Evolutionary conservation across 2,329 filamentous ascomycete species (phyloP).

Genomic region (Monilinia aucupariae): DNA sequence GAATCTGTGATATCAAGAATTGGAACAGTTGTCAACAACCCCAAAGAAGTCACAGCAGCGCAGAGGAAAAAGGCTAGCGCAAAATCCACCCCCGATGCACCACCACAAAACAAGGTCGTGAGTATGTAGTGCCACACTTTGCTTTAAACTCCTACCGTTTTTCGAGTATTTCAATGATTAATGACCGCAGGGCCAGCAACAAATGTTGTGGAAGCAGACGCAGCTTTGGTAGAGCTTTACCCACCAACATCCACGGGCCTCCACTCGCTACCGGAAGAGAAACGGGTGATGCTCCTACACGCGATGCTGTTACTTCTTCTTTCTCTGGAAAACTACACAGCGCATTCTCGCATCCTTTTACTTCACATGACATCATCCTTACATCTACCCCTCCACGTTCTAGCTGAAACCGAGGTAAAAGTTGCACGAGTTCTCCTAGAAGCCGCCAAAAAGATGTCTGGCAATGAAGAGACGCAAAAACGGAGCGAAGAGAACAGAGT

Average conservation of each 20-base stretch:
- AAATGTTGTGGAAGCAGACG: conserved; percentile 45
- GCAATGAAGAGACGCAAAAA: conserved; percentile 67
- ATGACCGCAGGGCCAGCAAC: conserved; percentile 32
- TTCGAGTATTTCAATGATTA: neutral
- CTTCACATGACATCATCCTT: conserved; percentile 66
- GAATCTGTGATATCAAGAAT: conserved; percentile 63
- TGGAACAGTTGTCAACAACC: conserved; percentile 58
- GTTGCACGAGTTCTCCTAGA: conserved; percentile 70
- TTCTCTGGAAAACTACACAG: conserved; percentile 70
- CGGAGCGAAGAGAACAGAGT: conserved; percentile 65
- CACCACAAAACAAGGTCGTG: conserved; percentile 29
- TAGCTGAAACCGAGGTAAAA: conserved; percentile 68
- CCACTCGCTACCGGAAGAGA: conserved; percentile 52
- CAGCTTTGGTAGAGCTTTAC: conserved; percentile 46
- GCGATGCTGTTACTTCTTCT: conserved; percentile 66
- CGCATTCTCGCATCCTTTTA: conserved; percentile 67
- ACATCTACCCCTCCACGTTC: conserved; percentile 56
- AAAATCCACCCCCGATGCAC: conserved; percentile 27
- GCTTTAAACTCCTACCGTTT: neutral
- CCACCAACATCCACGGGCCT: conserved; percentile 57
- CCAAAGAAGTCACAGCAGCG: conserved; percentile 39
- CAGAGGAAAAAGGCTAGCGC: conserved; percentile 30
- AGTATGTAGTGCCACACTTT: conserved; percentile 24
- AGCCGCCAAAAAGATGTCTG: conserved; percentile 65
- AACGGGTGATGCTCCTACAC: conserved; percentile 64